Evolutionary conservation across 2,329 filamentous ascomycete genomes (phyloP).

Genomic region (Tolypocladium album): DNA sequence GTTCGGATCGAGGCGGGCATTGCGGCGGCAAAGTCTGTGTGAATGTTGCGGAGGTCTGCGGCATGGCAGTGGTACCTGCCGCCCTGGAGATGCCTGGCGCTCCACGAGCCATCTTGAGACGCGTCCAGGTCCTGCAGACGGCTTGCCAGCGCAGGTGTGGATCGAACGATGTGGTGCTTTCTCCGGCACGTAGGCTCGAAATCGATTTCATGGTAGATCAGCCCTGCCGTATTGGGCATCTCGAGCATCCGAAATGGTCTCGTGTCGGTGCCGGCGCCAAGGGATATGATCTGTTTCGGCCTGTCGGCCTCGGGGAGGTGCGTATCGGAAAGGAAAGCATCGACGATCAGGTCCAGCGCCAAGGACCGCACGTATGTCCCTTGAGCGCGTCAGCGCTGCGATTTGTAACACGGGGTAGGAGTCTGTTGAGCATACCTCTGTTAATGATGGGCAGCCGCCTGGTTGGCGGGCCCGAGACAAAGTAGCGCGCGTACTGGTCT

Average conservation of each 20-base stretch:
- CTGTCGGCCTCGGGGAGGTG: conserved; percentile 12
- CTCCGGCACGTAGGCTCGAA: conserved; percentile 63
- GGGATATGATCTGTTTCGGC: conserved; percentile 70
- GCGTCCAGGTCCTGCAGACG: conserved; percentile 24
- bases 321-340: conserved; percentile 50
- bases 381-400: conserved; percentile 20
- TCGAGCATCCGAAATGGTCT: conserved; percentile 67
- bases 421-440: conserved; percentile 49
- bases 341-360: conserved; percentile 69
- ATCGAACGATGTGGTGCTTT: conserved; percentile 48
- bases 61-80: conserved; percentile 48
- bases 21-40: conserved; percentile 1
- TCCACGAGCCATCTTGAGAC: conserved; percentile 28
- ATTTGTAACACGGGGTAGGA: neutral
- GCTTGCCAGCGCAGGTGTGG: conserved; percentile 28
- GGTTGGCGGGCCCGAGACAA: conserved; percentile 48
- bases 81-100: conserved; percentile 24
- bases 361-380: conserved; percentile 88
- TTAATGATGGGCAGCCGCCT: conserved; percentile 87
- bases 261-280: conserved; percentile 91
- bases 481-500: conserved; percentile 65
- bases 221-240: conserved; percentile 19
- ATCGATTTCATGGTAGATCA: conserved; percentile 88
- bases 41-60: conserved; percentile 57
- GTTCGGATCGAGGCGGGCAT: conserved; percentile 26